These are phyloP conservation scores for Fusarium sp. DNA, from an alignment of 2,329 filamentous ascomycete genomes.

Conservation along the genomic window DNA sequence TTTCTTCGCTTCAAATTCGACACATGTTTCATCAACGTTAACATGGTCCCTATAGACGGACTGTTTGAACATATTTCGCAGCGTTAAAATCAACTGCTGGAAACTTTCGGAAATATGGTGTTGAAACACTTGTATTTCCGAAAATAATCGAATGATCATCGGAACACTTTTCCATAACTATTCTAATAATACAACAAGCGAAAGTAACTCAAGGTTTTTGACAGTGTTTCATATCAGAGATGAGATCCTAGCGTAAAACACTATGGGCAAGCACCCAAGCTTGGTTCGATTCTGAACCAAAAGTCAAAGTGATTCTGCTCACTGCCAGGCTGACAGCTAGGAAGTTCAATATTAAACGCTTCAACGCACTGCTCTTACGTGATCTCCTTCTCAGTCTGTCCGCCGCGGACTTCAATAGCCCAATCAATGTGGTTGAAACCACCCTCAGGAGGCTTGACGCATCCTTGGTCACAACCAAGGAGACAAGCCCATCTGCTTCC, in stretches of 20 bases:
- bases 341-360: neutral
- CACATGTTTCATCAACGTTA: slow-evolving; percentile 29
- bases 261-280: neutral
- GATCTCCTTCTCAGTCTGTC: neutral
- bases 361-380: neutral
- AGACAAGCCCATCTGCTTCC: neutral
- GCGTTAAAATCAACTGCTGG: slow-evolving; percentile 12
- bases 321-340: neutral
- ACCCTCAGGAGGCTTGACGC: neutral
- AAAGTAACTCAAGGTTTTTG: neutral
- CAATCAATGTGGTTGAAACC: neutral
- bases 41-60: neutral
- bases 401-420: neutral
- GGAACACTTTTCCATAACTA: neutral
- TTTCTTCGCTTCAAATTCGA: slow-evolving; percentile 26
- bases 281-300: neutral
- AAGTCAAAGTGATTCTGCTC: neutral
- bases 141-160: slow-evolving; percentile 5
- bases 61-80: neutral
- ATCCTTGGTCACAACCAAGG: neutral
- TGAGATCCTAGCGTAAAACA: neutral
- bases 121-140: slow-evolving; percentile 21
- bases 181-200: neutral
- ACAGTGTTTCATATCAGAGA: neutral
- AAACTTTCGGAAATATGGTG: slow-evolving; percentile 3